Base-by-base conservation (phyloP, 306 rosid species). In the Rosa lucieae region DNA sequence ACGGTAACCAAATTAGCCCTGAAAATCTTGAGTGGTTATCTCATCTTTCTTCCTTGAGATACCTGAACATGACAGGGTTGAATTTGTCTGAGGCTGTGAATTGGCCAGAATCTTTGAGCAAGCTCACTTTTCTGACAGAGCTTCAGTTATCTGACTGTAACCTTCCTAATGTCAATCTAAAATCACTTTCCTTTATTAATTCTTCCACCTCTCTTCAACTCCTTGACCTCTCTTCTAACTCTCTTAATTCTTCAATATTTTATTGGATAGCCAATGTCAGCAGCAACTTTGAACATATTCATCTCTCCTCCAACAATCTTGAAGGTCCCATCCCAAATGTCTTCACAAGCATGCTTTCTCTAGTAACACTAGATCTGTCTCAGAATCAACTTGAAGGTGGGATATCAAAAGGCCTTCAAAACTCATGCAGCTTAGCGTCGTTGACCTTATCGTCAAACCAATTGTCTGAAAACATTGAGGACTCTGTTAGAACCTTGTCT, bases 361-460 rank as follows among this genome's bases (percentile, higher is more conserved):
- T 58, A 21, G 65, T 8, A 58, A 18, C 11, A 1, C 35, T 58
- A 18, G 65, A 58, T 8, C 65, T 58, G 13, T n/a, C 5, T 21
- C 0, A 0, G 1, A 58, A 58, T 20, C 13, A 58, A 8, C 32
- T 58, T 20, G 35, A 62, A 26, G 40, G 39, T 29, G 40, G 67
- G 6, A 5, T 62, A 62, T 20, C 67, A 23, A 17, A 52, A 17
- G 0, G 58, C 3, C 17, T 52, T 52, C 21, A 52, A 52, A 52
- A 52, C 21, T 52, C 17, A 52, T 52, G 58, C 21, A 52, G 21
- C 58, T 13, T 52, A 6, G 3, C 17, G 21, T 52, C 3, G 12
- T n/a, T 56, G 29, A 2, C 0, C 5, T n/a, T 56, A 55, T 0
- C 0, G 0, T 0, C 0, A 0, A 56, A 56, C 2, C 26, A n/a